These are phyloP conservation scores for Polygonum aviculare DNA, from an alignment of 148 eudicot species.

Conservation along the genomic window DNA sequence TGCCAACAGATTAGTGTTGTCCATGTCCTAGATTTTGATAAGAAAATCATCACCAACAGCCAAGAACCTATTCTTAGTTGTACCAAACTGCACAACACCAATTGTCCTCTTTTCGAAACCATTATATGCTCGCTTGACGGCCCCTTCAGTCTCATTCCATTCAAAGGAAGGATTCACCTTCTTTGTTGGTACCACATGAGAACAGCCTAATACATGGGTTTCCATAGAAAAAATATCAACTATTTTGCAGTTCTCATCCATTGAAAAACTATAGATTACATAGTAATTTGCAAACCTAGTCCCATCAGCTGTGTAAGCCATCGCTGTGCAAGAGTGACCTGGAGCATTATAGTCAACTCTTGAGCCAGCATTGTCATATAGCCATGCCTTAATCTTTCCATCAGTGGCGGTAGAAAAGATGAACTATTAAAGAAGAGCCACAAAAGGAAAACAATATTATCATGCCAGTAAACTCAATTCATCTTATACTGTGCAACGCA, in stretches of 20 bases:
- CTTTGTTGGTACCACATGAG: slow-evolving; percentile 66
- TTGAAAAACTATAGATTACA: not conserved
- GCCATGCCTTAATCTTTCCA: slow-evolving; percentile 80
- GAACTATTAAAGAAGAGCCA: slow-evolving; percentile 30
- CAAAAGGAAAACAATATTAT: not conserved
- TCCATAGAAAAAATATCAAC: not conserved
- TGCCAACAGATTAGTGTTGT: slow-evolving; percentile 35
- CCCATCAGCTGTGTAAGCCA: slow-evolving; percentile 63
- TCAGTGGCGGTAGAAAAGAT: slow-evolving; percentile 56
- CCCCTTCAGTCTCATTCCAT: slow-evolving; percentile 72
- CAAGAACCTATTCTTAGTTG: slow-evolving; percentile 43
- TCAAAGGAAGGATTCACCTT: slow-evolving; percentile 61
- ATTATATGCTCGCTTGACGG: slow-evolving; percentile 42
- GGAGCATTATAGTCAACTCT: slow-evolving; percentile 69
- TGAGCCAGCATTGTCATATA: slow-evolving; percentile 50
- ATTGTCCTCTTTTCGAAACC: slow-evolving; percentile 55
- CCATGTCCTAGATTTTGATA: slow-evolving; percentile 71
- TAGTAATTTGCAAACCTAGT: slow-evolving; percentile 33
- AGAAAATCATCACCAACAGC: slow-evolving; percentile 60
- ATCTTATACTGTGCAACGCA: not conserved
- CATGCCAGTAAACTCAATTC: not conserved
- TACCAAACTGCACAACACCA: slow-evolving; percentile 66
- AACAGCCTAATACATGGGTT: slow-evolving; percentile 33
- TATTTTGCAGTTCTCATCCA: not conserved
- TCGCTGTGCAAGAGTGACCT: slow-evolving; percentile 50